Percentiles rank a stretch among this genome's conserved stretches.
These are phyloP conservation scores for Arabidopsis lyrata DNA, from an alignment of 441 rosid genomes.

Conservation along the genomic window DNA sequence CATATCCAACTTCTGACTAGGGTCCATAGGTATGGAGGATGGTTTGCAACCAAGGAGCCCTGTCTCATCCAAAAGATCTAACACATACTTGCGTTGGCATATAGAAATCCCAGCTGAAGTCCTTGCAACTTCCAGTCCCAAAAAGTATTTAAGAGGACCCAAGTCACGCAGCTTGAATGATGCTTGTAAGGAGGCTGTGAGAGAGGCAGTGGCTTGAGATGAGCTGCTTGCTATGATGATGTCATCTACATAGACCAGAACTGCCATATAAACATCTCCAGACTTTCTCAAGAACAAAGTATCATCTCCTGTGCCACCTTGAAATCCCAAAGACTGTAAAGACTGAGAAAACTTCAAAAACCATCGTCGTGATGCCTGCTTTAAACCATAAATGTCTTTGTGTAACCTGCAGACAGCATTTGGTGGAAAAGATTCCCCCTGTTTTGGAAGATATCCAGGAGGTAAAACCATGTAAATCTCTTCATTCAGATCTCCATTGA, in stretches of 20 bases:
- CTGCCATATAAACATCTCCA: not conserved
- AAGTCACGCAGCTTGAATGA: not conserved
- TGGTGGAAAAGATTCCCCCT: not conserved
- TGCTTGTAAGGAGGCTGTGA: no score
- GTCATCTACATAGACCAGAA: not conserved
- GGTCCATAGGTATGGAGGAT: not conserved
- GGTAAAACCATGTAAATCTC: not conserved
- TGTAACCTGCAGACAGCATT: not conserved
- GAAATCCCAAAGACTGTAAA: not conserved
- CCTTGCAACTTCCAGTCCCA: not conserved
- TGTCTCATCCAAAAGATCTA: not conserved
- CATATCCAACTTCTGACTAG: not conserved
- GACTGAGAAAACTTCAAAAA: not conserved
- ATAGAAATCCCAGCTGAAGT: not conserved
- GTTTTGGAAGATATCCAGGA: not conserved
- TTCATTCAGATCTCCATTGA: not conserved
- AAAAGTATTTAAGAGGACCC: not conserved
- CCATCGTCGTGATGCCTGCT: not conserved
- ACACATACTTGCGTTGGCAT: not conserved
- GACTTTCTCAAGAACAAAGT: not conserved
- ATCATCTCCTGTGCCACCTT: not conserved
- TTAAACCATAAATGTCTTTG: not conserved
- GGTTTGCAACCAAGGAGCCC: not conserved
- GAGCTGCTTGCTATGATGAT: not conserved
- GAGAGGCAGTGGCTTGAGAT: not conserved